Evolutionary conservation across 169 alveolate genomes (phyloP), one percentile per base, ranked within the genome.

Genomic region (Plasmodium gallinaceum): DNA sequence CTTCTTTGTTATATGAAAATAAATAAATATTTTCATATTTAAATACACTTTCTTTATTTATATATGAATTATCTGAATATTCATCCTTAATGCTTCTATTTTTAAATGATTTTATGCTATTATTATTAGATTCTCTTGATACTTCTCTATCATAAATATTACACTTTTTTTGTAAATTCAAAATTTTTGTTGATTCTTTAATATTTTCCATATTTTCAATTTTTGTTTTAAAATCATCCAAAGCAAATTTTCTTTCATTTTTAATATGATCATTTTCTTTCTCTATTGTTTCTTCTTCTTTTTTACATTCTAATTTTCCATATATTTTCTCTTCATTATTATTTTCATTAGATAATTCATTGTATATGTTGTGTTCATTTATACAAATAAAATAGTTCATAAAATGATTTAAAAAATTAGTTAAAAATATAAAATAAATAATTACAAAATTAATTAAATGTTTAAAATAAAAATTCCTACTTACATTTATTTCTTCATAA

Each of bases 401-500:
- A n/a, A 86, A 70, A 16, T 57, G 26, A 37, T 61, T 68, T 7
- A 71, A 18, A 71, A 43, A 72, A 9, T 43, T 58, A 32, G 26
- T 39, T 10, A 86, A 52, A 14, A 61, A 86, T 6, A 60, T n/a
- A 45, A 86, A 86, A 71, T 86, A 86, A 70, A 86, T 86, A 39
- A 37, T 43, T 7, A 86, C 74, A 43, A 86, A 86, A 60, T 86
- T 69, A 43, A 86, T 60, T 16, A 86, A 24, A 61, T 86, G 57
- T 10, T 86, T 86, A 14, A 86, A 58, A 71, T 48, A 86, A 71
- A 86, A 69, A 71, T 58, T 48, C 7, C 24, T 42, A 8, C 24
- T 32, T 7, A 48, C 5, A 20, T 73, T 18, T 70, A 86, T 32
- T 18, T 86, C 52, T 45, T 58, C 58, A 74, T 70, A 71, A 74